Percentiles rank a stretch among this genome's conserved stretches.
phyloP scores from a whole-genome alignment of 345 rosid species.

The Gossypium stocksii region DNA sequence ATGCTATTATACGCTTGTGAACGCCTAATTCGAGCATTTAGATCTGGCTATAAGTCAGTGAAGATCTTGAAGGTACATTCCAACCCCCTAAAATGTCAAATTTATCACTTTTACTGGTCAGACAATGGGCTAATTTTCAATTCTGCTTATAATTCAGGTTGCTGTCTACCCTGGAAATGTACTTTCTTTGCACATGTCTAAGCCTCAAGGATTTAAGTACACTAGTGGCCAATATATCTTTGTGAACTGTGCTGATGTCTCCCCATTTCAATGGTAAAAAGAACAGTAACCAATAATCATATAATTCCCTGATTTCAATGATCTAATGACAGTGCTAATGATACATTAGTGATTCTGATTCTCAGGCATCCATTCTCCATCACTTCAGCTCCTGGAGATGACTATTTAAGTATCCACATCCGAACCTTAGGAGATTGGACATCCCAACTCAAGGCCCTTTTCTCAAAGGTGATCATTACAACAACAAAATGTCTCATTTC shows the following conservation, averaged over 20 bases:
- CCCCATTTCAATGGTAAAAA: constrained; percentile 72
- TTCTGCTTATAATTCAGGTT: constrained; percentile 41
- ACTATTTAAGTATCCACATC: constrained; percentile 57
- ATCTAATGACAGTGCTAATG: background rate
- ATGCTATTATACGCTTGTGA: constrained; percentile 47
- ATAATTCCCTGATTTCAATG: background rate
- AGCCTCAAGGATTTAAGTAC: constrained; percentile 74
- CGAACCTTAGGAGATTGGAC: constrained; percentile 85
- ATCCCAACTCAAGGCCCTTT: constrained; percentile 54
- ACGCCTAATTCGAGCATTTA: constrained; percentile 53
- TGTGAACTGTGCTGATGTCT: constrained; percentile 66
- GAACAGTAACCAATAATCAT: background rate
- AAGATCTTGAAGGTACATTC: constrained; percentile 57
- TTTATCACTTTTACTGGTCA: background rate
- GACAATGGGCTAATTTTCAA: background rate
- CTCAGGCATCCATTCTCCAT: constrained; percentile 72
- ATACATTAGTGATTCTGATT: background rate
- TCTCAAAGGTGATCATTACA: constrained; percentile 37
- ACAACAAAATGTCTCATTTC: background rate
- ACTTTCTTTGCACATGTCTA: constrained; percentile 63
- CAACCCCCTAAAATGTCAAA: background rate
- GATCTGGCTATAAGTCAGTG: constrained; percentile 61
- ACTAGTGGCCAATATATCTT: constrained; percentile 84
- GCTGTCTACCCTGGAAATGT: constrained; percentile 85
- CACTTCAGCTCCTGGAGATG: constrained; percentile 63